Percentiles rank a stretch among this genome's conserved stretches.
Conservation (phyloP, 176 grass and related monocot species). For the Zizania latifolia region DNA sequence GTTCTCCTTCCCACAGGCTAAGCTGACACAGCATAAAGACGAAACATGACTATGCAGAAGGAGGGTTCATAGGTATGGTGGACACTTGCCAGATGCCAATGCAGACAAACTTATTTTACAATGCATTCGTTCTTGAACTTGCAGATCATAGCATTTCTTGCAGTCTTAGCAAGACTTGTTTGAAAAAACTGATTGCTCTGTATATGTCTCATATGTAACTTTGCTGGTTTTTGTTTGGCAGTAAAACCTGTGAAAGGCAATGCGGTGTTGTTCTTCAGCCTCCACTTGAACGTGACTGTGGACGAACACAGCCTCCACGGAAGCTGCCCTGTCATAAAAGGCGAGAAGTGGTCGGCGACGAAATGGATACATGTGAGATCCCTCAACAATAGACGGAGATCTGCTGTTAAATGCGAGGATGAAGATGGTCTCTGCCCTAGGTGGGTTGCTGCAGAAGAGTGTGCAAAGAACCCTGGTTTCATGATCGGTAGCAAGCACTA, state of each 20-base stretch:
- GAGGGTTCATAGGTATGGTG: conserved; percentile 38
- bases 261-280: conserved; percentile 56
- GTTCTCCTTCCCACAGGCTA: neutral
- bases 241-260: conserved; percentile 61
- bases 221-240: neutral
- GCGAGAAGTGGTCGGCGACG: conserved; percentile 60
- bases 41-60: conserved; percentile 39
- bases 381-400: neutral
- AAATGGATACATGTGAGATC: conserved; percentile 54
- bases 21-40: conserved; percentile 35
- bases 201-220: too few species aligned
- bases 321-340: conserved; percentile 48
- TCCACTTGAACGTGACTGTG: conserved; percentile 34
- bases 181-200: neutral
- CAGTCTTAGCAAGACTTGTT: neutral
- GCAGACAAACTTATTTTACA: neutral
- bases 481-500: conserved; percentile 43
- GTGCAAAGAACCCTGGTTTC: conserved; percentile 45
- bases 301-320: conserved; percentile 41
- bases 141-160: neutral
- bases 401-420: conserved; percentile 28
- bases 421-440: conserved; percentile 23
- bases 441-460: conserved; percentile 47
- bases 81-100: neutral
- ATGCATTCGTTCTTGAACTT: neutral